These are phyloP conservation scores for Trifolium fragiferum DNA, from an alignment of 306 rosid genomes.

Conservation along the genomic window DNA sequence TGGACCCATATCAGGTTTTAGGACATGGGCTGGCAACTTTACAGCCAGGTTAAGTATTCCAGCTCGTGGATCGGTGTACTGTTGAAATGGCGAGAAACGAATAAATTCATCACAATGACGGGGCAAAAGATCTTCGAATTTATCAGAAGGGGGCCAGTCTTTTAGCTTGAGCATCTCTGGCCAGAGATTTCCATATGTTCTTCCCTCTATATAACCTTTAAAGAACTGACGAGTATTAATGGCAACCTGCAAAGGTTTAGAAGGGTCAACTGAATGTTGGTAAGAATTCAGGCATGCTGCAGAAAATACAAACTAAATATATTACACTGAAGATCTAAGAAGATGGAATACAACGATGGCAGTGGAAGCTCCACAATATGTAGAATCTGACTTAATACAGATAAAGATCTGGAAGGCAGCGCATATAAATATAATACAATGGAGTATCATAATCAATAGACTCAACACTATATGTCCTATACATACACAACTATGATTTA, in stretches of 20 bases:
- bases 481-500: constrained; percentile 14
- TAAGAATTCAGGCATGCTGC: constrained; percentile 24
- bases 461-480: constrained; percentile 6
- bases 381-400: constrained; percentile 30
- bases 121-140: constrained; percentile 82
- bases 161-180: constrained; percentile 95
- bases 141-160: constrained; percentile 96
- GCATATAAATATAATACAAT: constrained; percentile 7
- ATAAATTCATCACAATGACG: constrained; percentile 94
- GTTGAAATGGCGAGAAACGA: constrained; percentile 74
- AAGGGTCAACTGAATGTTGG: constrained; percentile 25
- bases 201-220: constrained; percentile 75
- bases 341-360: constrained; percentile 23
- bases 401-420: constrained; percentile 19
- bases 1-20: constrained; percentile 95
- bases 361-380: constrained; percentile 16
- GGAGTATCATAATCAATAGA: constrained; percentile 19
- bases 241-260: constrained; percentile 66
- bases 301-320: constrained; percentile 22
- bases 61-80: constrained; percentile 77
- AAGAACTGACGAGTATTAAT: constrained; percentile 68
- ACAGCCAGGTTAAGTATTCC: constrained; percentile 86
- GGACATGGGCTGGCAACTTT: constrained; percentile 71
- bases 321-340: constrained; percentile 25
- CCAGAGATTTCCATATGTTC: constrained; percentile 74